Base-by-base conservation (phyloP, 257 asterid genomes). In the Ilex asprella region DNA sequence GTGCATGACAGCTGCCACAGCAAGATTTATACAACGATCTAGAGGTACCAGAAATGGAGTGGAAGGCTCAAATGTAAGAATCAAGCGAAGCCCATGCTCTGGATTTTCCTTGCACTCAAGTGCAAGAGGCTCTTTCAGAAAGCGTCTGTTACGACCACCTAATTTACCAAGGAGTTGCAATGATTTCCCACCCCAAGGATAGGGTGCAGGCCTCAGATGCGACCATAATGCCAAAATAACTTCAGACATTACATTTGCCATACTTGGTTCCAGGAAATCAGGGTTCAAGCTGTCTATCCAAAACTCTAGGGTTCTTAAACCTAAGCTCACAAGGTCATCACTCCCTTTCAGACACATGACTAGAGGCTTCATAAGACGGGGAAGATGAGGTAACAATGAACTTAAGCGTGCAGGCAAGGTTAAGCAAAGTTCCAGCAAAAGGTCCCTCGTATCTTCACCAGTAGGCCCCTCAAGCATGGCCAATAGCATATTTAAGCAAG, bases 201-300 rank as follows among this genome's bases (percentile, higher is more conserved):
- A 89, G 12, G 97, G 94, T 57, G 92, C 78, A 68, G 99, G 99
- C 74, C 88, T 82, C 76, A 93, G 83, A 83, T 89, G 99, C 76
- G 95, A 93, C 97, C 99, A 93, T 55, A 93, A 76, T 16, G 97
- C 96, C 75, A 89, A 78, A 84, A 93, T 93, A 81, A 93, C 97
- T 81, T 89, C 99, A 71, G 97, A 86, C 93, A 89, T 93, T 64
- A 89, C 97, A 78, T 87, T 93, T 63, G 99, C 99, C 99, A 93
- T 93, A 76, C 97, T 93, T 61, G 99, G 99, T 79, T 93, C 99
- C 72, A 93, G 72, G 74, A 93, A 93, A 72, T 93, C 99, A 74
- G 99, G 99, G 76, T 93, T 93, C 81, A 93, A 80, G 84, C 99
- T 93, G 78, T 93, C 99, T 67, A 93, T 89, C 99, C 99, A 93